phyloP scores from a whole-genome alignment of 352 stramenopile genomes.

The Globisporangium nagaii region DNA sequence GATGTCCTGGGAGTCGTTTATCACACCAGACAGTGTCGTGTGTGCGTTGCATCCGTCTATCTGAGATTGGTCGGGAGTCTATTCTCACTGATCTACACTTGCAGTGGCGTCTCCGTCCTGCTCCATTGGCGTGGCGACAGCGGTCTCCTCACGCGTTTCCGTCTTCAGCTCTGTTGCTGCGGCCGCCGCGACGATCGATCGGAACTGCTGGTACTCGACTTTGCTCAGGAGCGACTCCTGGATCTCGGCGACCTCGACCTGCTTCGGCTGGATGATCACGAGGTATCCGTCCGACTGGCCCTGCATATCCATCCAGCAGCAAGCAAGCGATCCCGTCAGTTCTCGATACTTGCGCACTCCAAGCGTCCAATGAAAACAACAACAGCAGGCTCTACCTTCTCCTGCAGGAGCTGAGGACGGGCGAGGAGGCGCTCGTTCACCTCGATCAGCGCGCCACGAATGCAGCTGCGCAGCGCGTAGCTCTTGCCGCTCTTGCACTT shows the following conservation, averaged over 20 bases:
- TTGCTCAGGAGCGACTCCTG: conserved; percentile 78
- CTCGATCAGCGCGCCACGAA: too few species aligned
- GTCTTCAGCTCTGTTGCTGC: not conserved
- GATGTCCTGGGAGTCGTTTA: conserved; percentile 1
- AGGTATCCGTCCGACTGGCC: conserved; percentile 71
- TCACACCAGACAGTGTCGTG: not conserved
- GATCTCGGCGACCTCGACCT: conserved; percentile 70
- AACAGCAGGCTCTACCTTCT: too few species aligned
- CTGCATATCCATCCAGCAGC: conserved; percentile 18
- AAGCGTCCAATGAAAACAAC: too few species aligned
- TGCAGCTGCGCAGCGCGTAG: conserved; percentile 65
- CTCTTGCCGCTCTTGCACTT: conserved; percentile 53
- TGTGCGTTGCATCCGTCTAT: conserved; percentile 3
- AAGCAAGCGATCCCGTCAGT: not conserved
- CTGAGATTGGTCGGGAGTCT: conserved; percentile 5
- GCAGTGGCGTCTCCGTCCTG: not conserved
- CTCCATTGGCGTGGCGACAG: not conserved
- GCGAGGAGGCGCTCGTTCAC: conserved; percentile 39
- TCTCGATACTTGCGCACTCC: too few species aligned
- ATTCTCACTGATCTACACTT: conserved; percentile 6
- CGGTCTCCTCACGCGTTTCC: not conserved
- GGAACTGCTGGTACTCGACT: conserved; percentile 70
- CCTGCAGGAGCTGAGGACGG: conserved; percentile 55
- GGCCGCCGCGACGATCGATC: conserved; percentile 22
- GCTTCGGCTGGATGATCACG: conserved; percentile 81